A percentile compares a stretch with the other conserved stretches of the same genome.
These are phyloP conservation scores for Paradendryphiella salina DNA, from an alignment of 2,329 filamentous ascomycete genomes.

Conservation along the genomic window DNA sequence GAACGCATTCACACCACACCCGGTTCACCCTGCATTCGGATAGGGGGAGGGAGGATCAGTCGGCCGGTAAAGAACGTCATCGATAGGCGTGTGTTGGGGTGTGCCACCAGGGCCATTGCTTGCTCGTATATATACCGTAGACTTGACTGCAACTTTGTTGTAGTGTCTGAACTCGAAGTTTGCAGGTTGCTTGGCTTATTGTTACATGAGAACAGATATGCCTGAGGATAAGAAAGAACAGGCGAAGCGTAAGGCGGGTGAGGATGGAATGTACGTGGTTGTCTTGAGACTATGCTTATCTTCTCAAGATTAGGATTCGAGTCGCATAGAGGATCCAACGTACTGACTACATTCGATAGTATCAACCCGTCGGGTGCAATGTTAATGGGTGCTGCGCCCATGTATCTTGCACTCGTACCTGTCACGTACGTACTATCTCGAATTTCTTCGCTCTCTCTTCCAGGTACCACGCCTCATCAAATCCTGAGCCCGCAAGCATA, in stretches of 20 bases:
- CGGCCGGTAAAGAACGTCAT: conserved; percentile 6
- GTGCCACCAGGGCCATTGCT: background rate
- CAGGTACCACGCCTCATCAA: background rate
- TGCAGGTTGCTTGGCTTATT: background rate
- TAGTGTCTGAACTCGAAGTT: background rate
- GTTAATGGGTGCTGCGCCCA: conserved; percentile 20
- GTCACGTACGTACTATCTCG: conserved; percentile 17
- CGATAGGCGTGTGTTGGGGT: conserved; percentile 1
- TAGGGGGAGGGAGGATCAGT: background rate
- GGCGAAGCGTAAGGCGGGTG: conserved; percentile 17
- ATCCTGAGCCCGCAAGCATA: no score
- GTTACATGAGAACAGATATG: conserved; percentile 12
- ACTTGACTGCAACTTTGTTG: background rate
- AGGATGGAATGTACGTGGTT: conserved; percentile 23
- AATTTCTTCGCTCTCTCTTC: background rate
- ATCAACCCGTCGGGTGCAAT: conserved; percentile 23
- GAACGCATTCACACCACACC: background rate
- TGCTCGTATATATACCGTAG: background rate
- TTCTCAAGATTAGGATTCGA: no score
- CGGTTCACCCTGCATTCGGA: background rate
- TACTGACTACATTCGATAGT: background rate
- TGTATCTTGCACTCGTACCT: conserved; percentile 28
- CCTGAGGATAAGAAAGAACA: conserved; percentile 28
- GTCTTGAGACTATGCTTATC: no score
- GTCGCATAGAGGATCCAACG: no score